phyloP scores from a whole-genome alignment of 176 grass and related monocot genomes.

The Avena atlantica region DNA sequence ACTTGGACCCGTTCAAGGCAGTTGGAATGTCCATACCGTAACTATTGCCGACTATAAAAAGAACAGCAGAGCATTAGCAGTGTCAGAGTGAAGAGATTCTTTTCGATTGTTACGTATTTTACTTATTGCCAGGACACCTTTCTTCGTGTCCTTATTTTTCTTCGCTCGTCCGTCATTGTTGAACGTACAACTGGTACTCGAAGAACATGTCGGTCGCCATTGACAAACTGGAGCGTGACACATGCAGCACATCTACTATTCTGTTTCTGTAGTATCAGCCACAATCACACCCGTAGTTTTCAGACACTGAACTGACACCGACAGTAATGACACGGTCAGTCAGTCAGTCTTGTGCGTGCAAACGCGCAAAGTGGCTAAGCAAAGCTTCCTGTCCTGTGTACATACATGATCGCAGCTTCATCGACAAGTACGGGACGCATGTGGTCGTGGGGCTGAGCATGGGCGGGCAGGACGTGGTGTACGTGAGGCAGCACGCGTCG shows the following conservation, averaged over 20 bases:
- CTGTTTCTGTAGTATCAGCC: background rate
- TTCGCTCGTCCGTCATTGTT: constrained; percentile 30
- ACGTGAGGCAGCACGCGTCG: constrained; percentile 74
- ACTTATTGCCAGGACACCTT: background rate
- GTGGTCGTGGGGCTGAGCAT: constrained; percentile 83
- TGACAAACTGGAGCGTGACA: constrained; percentile 33
- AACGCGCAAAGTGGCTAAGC: too few relatives aligned
- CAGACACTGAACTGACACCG: constrained; percentile 33
- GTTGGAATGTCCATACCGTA: constrained; percentile 19
- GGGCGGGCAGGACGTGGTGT: constrained; percentile 89
- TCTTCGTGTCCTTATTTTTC: background rate
- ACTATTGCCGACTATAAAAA: background rate
- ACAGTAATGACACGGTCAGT: background rate
- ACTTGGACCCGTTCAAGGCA: constrained; percentile 43
- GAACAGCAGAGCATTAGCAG: background rate
- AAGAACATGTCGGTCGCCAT: constrained; percentile 36
- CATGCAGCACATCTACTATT: background rate
- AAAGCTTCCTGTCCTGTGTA: too few relatives aligned
- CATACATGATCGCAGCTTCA: constrained; percentile 52
- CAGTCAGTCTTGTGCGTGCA: too few relatives aligned
- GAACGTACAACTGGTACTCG: constrained; percentile 39
- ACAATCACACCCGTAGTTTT: constrained; percentile 37
- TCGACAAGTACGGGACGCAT: constrained; percentile 84
- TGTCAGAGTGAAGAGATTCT: background rate
- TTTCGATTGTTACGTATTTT: background rate